Evolutionary conservation across 202 grass and related monocot genomes (phyloP).

Genomic region (Eragrostis tef): DNA sequence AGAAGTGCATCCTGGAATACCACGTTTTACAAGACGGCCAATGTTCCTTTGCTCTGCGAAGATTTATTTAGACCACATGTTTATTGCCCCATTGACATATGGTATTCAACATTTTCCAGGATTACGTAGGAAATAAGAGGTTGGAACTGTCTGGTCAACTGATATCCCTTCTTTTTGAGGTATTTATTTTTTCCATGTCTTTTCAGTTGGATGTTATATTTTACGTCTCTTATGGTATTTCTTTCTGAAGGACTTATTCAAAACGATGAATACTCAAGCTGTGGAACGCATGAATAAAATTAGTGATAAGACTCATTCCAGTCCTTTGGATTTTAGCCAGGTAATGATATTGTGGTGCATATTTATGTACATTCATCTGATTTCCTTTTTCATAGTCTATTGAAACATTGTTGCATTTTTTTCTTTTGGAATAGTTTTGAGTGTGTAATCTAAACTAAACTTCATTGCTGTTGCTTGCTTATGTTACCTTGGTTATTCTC

Average conservation of each 20-base stretch:
- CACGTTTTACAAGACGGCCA: neutral
- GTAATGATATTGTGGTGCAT: constrained; percentile 50
- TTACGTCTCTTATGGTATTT: constrained; percentile 30
- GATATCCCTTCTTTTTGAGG: constrained; percentile 96
- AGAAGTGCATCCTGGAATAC: constrained; percentile 6
- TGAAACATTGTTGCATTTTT: constrained; percentile 11
- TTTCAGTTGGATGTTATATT: constrained; percentile 19
- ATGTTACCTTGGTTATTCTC: neutral
- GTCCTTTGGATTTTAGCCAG: constrained; percentile 73
- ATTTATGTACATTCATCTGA: constrained; percentile 14
- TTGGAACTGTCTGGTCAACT: constrained; percentile 92
- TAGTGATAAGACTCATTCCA: constrained; percentile 66
- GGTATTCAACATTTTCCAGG: constrained; percentile 61
- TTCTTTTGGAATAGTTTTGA: constrained; percentile 19
- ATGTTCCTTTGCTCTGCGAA: neutral
- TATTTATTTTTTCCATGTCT: constrained; percentile 40
- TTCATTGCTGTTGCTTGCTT: constrained; percentile 4
- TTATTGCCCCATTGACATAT: constrained; percentile 21
- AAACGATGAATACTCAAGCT: constrained; percentile 78
- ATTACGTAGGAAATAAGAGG: constrained; percentile 98
- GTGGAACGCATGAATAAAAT: constrained; percentile 54
- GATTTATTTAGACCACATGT: constrained; percentile 36
- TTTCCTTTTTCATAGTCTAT: neutral
- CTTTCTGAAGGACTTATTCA: constrained; percentile 90
- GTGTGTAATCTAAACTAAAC: neutral